phyloP scores from a whole-genome alignment of 257 asterid genomes.

The Solanum tarijense region DNA sequence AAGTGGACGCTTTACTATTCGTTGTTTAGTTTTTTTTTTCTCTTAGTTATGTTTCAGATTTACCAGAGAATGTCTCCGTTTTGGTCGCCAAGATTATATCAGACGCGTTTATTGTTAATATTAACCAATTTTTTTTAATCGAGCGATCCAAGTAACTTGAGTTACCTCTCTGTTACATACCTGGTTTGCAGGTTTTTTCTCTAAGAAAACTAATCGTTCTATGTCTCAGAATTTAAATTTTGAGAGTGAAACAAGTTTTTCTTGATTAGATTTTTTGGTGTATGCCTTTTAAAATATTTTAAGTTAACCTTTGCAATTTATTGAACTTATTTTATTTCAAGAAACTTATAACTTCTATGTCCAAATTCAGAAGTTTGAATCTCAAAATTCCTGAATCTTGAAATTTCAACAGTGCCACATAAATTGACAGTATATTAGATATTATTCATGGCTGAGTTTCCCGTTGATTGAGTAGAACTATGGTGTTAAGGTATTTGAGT shows the following conservation, averaged over 20 bases:
- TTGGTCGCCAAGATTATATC: neutral
- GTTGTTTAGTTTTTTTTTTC: neutral
- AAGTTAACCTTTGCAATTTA: neutral
- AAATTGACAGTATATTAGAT: neutral
- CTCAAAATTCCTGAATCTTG: neutral
- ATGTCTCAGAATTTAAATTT: neutral
- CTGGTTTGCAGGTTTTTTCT: neutral
- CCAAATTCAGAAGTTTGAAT: neutral
- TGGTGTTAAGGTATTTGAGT: neutral
- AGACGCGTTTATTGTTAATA: neutral
- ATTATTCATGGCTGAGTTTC: neutral
- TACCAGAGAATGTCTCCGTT: neutral
- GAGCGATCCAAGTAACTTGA: neutral
- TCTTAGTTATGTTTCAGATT: neutral
- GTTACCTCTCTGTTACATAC: neutral
- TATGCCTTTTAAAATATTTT: neutral
- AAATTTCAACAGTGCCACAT: neutral
- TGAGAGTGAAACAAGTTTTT: neutral
- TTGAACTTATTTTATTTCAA: neutral
- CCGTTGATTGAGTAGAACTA: neutral
- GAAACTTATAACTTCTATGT: neutral
- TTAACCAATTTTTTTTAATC: neutral
- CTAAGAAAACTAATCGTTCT: neutral
- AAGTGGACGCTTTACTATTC: conserved; percentile 10
- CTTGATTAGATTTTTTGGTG: neutral